These are phyloP conservation scores for Debaryomyces subglobosus DNA, from an alignment of 1,139 yeast species.

Conservation along the genomic window DNA sequence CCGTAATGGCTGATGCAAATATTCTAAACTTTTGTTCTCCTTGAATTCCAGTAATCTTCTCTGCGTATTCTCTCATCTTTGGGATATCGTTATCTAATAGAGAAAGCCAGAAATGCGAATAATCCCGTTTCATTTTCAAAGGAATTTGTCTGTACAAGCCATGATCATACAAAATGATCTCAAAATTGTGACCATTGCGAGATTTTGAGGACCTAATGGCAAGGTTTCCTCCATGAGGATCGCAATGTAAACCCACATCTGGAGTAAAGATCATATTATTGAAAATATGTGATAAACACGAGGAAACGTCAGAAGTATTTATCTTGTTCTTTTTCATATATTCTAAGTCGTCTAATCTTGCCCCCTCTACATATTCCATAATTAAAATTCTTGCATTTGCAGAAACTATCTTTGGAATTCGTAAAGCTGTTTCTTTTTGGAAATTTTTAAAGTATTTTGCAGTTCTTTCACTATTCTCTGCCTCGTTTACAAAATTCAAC, in stretches of 20 bases:
- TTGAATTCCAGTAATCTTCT: slow-evolving; percentile 76
- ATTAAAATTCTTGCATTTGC: slow-evolving; percentile 74
- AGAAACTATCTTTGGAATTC: slow-evolving; percentile 72
- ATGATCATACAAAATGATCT: slow-evolving; percentile 89
- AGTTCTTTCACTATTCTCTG: slow-evolving; percentile 74
- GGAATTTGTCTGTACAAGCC: slow-evolving; percentile 91
- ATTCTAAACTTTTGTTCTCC: slow-evolving; percentile 77
- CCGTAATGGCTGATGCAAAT: slow-evolving; percentile 93
- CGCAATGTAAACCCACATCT: slow-evolving; percentile 90
- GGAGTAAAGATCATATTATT: slow-evolving; percentile 96
- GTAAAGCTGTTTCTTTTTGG: slow-evolving; percentile 66
- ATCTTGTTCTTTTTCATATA: slow-evolving; percentile 67
- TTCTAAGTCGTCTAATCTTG: slow-evolving; percentile 75
- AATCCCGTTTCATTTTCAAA: slow-evolving; percentile 72
- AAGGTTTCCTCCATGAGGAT: slow-evolving; percentile 96
- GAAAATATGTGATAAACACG: slow-evolving; percentile 87
- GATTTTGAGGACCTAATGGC: slow-evolving; percentile 62
- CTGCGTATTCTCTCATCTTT: slow-evolving; percentile 72
- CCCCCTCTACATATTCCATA: slow-evolving; percentile 87
- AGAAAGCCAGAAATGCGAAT: slow-evolving; percentile 93
- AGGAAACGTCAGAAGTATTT: slow-evolving; percentile 75
- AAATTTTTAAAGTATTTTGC: slow-evolving; percentile 63
- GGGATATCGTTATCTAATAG: slow-evolving; percentile 69
- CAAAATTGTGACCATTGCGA: slow-evolving; percentile 72
- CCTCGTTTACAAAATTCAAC: slow-evolving; percentile 85